phyloP scores from a whole-genome alignment of 2,329 filamentous ascomycete species.

The Claviceps cyperi region DNA sequence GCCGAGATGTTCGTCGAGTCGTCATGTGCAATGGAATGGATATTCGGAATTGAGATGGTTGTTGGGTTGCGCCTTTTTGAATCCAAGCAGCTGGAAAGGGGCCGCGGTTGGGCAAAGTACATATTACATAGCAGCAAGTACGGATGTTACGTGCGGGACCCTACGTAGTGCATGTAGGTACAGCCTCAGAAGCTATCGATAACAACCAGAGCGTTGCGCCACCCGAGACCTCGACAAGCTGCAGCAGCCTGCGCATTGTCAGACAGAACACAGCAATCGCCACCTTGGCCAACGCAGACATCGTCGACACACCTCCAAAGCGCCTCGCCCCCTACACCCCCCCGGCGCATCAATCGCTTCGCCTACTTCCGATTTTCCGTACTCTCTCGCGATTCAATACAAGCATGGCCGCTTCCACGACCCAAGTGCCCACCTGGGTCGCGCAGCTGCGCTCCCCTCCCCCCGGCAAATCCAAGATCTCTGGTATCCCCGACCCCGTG shows the following conservation, averaged over 20 bases:
- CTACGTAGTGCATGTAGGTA: not conserved
- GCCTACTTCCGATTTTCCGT: not conserved
- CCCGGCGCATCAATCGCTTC: not conserved
- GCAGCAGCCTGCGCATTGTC: too few relatives aligned
- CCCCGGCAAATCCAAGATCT: constrained; percentile 47
- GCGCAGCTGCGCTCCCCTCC: constrained; percentile 61
- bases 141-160: not conserved
- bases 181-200: constrained; percentile 3
- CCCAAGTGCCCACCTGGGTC: constrained; percentile 60
- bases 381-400: not conserved
- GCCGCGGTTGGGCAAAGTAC: not conserved
- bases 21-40: not conserved
- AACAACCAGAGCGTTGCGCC: not conserved
- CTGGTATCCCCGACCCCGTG: constrained; percentile 67
- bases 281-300: not conserved
- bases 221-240: too few relatives aligned
- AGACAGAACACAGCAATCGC: not conserved
- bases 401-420: constrained; percentile 17
- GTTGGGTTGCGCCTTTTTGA: not conserved
- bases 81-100: not conserved
- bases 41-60: not conserved
- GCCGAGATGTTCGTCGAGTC: not conserved
- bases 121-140: too few relatives aligned
- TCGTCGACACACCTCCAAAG: not conserved
- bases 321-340: not conserved